Percentiles rank a stretch among this genome's conserved stretches.
Evolutionary conservation across 2,329 filamentous ascomycete genomes (phyloP).

Genomic region (Tolypocladium nubicola): DNA sequence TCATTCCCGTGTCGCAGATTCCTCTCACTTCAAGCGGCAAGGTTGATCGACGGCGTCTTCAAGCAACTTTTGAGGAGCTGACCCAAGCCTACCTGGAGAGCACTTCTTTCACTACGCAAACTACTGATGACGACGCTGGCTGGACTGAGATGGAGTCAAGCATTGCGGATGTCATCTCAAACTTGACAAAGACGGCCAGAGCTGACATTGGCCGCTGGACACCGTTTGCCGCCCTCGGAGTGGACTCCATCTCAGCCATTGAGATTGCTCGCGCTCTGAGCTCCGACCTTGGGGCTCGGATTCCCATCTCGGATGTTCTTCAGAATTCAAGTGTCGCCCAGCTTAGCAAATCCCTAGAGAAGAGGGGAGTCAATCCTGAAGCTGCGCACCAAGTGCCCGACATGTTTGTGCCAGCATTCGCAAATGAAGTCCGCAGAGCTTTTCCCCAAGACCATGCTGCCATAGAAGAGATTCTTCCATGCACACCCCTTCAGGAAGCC

Average conservation of each 20-base stretch:
- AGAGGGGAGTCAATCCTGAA: background rate
- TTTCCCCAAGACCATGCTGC: slow-evolving; percentile 12
- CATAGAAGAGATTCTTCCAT: slow-evolving; percentile 57
- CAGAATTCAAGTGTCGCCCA: slow-evolving; percentile 55
- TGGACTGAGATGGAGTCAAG: slow-evolving; percentile 45
- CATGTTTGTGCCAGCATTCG: slow-evolving; percentile 14
- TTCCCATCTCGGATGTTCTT: slow-evolving; percentile 62
- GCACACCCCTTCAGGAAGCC: slow-evolving; percentile 77
- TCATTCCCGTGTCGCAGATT: slow-evolving; percentile 59
- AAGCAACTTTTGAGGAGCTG: slow-evolving; percentile 34
- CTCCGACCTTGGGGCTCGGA: slow-evolving; percentile 27
- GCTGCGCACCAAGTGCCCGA: slow-evolving; percentile 11
- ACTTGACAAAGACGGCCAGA: slow-evolving; percentile 33
- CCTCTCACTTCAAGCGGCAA: slow-evolving; percentile 70
- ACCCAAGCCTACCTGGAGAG: slow-evolving; percentile 31
- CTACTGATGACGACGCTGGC: slow-evolving; percentile 19
- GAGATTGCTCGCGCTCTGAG: slow-evolving; percentile 50
- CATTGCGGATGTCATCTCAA: slow-evolving; percentile 45
- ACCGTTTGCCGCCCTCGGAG: slow-evolving; percentile 66
- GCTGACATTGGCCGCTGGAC: slow-evolving; percentile 48
- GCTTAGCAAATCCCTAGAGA: slow-evolving; percentile 31
- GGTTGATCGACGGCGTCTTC: slow-evolving; percentile 49
- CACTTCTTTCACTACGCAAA: slow-evolving; percentile 13
- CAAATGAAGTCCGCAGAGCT: background rate
- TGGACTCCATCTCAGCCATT: slow-evolving; percentile 80